Evolutionary conservation across 163 green algal genomes (phyloP).

Genomic region (Coccomyxa subellipsoidea): DNA sequence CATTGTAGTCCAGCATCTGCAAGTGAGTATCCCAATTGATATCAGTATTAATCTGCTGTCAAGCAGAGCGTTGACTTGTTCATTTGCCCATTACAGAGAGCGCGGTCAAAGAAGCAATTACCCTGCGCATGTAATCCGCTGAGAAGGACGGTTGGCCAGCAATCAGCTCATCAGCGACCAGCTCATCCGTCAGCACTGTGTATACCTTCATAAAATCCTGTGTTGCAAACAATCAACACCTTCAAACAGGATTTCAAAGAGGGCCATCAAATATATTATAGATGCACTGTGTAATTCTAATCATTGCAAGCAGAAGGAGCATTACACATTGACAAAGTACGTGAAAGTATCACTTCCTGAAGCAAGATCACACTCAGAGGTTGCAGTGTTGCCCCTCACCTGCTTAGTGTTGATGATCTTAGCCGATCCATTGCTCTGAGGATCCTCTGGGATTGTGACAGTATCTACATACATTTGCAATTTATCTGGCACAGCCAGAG

Average conservation of each 20-base stretch:
- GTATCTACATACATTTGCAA: background rate
- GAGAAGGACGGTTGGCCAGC: slow-evolving; percentile 58
- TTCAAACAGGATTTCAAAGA: too few species aligned
- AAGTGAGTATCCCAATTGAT: slow-evolving; percentile 5
- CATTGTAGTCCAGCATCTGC: slow-evolving; percentile 94
- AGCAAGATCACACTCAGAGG: background rate
- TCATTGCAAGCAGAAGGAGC: too few species aligned
- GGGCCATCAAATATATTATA: too few species aligned
- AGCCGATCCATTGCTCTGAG: background rate
- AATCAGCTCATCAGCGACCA: slow-evolving; percentile 67
- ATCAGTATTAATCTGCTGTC: background rate
- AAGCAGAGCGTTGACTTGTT: too few species aligned
- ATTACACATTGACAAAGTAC: too few species aligned
- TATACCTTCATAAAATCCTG: slow-evolving; percentile 84
- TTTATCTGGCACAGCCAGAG: background rate
- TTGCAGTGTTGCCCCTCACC: background rate
- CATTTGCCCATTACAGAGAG: background rate
- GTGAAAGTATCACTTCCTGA: too few species aligned
- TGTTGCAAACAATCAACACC: background rate
- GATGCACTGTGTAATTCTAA: too few species aligned
- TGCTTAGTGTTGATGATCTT: background rate
- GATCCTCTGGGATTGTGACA: background rate
- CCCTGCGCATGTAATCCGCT: slow-evolving; percentile 66
- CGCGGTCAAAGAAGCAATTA: slow-evolving; percentile 19
- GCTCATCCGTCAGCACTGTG: slow-evolving; percentile 65